These are phyloP conservation scores for Noccaea bulbosa DNA, from an alignment of 345 rosid genomes.

Conservation along the genomic window DNA sequence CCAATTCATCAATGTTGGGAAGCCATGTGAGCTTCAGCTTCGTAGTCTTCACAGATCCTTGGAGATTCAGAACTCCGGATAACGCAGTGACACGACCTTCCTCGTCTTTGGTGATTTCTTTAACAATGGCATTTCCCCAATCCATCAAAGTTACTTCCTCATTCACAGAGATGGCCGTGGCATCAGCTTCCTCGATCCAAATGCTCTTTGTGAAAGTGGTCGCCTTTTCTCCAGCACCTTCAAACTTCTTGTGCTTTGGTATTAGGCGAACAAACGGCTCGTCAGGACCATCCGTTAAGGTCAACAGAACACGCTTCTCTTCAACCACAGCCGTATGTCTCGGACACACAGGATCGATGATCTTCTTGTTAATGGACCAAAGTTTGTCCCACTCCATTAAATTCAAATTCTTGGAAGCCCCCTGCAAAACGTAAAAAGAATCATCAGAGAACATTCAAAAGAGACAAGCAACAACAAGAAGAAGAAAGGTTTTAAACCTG, in stretches of 20 bases:
- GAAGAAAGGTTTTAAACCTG: constrained; percentile 53
- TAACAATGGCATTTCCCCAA: constrained; percentile 89
- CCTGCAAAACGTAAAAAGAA: constrained; percentile 50
- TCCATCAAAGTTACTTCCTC: constrained; percentile 96
- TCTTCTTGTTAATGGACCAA: constrained; percentile 94
- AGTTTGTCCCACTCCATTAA: constrained; percentile 99
- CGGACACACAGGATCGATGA: constrained; percentile 92
- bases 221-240: constrained; percentile 93
- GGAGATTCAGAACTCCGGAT: constrained; percentile 72
- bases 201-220: constrained; percentile 78
- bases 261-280: constrained; percentile 71
- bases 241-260: constrained; percentile 86
- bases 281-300: constrained; percentile 69
- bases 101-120: constrained; percentile 63
- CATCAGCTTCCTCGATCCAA: constrained; percentile 86
- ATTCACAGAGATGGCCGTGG: constrained; percentile 56
- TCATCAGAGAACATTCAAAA: neutral
- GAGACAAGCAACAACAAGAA: constrained; percentile 9
- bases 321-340: constrained; percentile 90
- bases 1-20: constrained; percentile 60
- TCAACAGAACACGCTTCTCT: constrained; percentile 61
- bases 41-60: constrained; percentile 91
- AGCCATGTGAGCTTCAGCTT: constrained; percentile 93
- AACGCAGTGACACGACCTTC: constrained; percentile 61
- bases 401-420: constrained; percentile 90